A percentile compares a stretch with the other conserved stretches of the same genome.
These are phyloP conservation scores for Rheum nobile DNA, from an alignment of 148 eudicot genomes.

Conservation along the genomic window DNA sequence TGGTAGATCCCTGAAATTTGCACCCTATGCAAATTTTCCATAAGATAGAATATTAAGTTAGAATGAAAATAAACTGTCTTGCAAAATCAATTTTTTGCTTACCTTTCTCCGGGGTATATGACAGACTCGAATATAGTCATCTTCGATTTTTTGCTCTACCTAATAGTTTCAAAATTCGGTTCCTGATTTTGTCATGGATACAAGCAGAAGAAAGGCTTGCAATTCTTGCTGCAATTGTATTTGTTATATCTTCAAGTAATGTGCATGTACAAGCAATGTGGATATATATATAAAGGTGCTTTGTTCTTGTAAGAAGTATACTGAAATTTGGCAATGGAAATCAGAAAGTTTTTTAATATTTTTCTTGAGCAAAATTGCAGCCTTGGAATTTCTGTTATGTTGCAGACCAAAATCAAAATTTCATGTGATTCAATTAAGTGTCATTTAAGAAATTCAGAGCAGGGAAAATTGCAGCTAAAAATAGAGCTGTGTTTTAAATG, in stretches of 20 bases:
- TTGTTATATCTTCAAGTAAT: not conserved
- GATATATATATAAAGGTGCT: not conserved
- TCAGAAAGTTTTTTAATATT: not conserved
- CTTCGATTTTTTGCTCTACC: no score
- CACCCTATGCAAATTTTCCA: slow-evolving; percentile 42
- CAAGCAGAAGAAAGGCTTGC: not conserved
- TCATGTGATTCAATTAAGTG: not conserved
- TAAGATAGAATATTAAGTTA: not conserved
- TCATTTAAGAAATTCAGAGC: not conserved
- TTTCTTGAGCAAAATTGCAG: no score
- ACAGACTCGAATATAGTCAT: slow-evolving; percentile 62
- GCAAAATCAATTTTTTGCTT: slow-evolving; percentile 1
- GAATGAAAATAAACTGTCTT: not conserved
- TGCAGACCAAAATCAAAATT: no score
- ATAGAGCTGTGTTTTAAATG: not conserved
- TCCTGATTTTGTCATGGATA: not conserved
- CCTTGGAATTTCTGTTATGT: no score
- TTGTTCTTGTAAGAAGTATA: not conserved
- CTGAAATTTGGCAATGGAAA: not conserved
- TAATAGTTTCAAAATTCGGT: no score
- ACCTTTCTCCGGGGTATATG: slow-evolving; percentile 75
- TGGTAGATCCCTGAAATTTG: slow-evolving; percentile 83
- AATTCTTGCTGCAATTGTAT: not conserved
- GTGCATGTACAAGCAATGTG: not conserved
- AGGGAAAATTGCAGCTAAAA: not conserved